Evolutionary conservation across 352 stramenopile genomes (phyloP).

Genomic region (Pythium phragmitis): DNA sequence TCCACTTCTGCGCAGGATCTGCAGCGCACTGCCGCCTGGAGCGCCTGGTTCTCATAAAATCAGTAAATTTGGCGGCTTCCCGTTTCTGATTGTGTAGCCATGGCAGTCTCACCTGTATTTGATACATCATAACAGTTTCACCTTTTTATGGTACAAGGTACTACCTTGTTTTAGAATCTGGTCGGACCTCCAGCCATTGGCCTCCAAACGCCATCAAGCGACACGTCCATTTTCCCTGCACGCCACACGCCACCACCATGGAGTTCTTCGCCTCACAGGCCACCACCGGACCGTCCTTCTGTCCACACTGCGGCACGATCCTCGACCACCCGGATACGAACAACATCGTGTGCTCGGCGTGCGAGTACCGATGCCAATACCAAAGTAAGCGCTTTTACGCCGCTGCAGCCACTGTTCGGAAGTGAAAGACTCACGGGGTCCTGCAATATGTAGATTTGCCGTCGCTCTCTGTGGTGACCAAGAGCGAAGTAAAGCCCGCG

Average conservation of each 20-base stretch:
- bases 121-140: background rate
- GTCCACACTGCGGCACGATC: constrained; percentile 86
- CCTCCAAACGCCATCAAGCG: constrained; percentile 23
- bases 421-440: background rate
- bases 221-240: constrained; percentile 7
- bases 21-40: constrained; percentile 59
- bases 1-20: constrained; percentile 37
- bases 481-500: constrained; percentile 70
- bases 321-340: constrained; percentile 86
- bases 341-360: constrained; percentile 85
- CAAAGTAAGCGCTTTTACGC: constrained; percentile 42
- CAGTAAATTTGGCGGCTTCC: background rate
- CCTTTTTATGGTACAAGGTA: background rate
- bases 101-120: constrained; percentile 21
- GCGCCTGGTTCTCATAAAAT: constrained; percentile 73
- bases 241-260: constrained; percentile 29
- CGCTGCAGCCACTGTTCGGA: background rate
- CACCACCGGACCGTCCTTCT: constrained; percentile 81
- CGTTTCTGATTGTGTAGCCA: constrained; percentile 19
- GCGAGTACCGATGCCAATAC: constrained; percentile 84
- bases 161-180: constrained; percentile 15
- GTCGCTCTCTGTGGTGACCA: constrained; percentile 72
- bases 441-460: constrained; percentile 53
- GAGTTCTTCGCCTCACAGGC: constrained; percentile 72
- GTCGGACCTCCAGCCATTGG: constrained; percentile 25